Evolutionary conservation across 306 rosid genomes (phyloP).

Genomic region (Geum urbanum): DNA sequence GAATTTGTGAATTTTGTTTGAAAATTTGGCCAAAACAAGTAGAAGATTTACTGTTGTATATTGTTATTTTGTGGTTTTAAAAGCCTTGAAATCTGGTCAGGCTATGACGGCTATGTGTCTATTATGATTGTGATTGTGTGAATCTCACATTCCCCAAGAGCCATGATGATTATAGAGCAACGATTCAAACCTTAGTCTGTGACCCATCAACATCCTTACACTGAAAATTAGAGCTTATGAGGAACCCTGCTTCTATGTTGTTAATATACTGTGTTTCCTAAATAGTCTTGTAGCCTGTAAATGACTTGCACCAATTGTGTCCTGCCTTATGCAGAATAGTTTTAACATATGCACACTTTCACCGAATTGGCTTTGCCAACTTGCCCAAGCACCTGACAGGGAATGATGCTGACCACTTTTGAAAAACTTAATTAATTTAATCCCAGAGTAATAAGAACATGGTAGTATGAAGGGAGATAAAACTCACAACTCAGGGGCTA

Average conservation of each 20-base stretch:
- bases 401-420: slow-evolving; percentile 41
- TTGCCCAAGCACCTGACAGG: slow-evolving; percentile 45
- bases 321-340: slow-evolving; percentile 31
- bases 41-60: slow-evolving; percentile 12
- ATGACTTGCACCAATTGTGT: slow-evolving; percentile 27
- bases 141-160: slow-evolving; percentile 32
- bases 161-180: slow-evolving; percentile 42
- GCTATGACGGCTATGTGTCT: slow-evolving; percentile 18
- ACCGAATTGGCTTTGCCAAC: slow-evolving; percentile 35
- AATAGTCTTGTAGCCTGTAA: slow-evolving; percentile 29
- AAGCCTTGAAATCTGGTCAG: slow-evolving; percentile 18
- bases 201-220: slow-evolving; percentile 48
- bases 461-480: slow-evolving; percentile 8
- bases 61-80: neutral
- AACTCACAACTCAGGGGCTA: slow-evolving; percentile 30
- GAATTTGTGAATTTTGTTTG: no score
- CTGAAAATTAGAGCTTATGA: slow-evolving; percentile 52
- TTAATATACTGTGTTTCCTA: slow-evolving; percentile 30
- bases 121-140: slow-evolving; percentile 23
- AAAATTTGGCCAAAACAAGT: slow-evolving; percentile 12
- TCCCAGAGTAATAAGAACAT: slow-evolving; percentile 27
- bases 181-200: slow-evolving; percentile 37
- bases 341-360: slow-evolving; percentile 35
- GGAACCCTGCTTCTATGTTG: slow-evolving; percentile 33
- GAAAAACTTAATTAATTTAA: slow-evolving; percentile 27